Conservation (phyloP, 2,329 filamentous ascomycete species). For the Podosphaera fusca region DNA sequence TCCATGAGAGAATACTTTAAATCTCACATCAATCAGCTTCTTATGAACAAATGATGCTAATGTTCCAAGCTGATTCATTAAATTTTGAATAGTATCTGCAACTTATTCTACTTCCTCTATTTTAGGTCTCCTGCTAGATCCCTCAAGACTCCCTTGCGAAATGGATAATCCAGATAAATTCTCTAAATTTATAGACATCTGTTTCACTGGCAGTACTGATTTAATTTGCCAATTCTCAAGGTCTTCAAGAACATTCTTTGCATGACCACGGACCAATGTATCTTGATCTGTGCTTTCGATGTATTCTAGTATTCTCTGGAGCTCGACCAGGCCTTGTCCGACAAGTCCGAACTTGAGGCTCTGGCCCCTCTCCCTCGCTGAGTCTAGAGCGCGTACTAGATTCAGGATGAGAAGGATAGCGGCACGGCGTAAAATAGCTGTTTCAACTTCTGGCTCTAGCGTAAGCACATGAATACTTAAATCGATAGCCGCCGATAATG, state of each 20-base stretch:
- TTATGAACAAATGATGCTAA: no score
- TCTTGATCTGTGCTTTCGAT: conserved; percentile 43
- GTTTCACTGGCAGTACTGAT: conserved; percentile 4
- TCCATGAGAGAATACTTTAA: no score
- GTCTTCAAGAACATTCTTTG: conserved; percentile 41
- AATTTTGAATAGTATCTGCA: no score
- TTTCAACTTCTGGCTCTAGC: conserved; percentile 34
- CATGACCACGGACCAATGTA: conserved; percentile 43
- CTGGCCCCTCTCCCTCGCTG: conserved; percentile 23
- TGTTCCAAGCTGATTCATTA: no score
- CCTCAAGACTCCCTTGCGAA: no score
- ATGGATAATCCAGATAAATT: no score
- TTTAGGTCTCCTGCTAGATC: no score
- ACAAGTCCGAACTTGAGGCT: conserved; percentile 30
- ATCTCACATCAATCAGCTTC: no score
- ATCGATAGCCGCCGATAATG: conserved; percentile 35
- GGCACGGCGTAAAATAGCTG: conserved; percentile 41
- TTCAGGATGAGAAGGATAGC: conserved; percentile 40
- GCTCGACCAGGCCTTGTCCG: conserved; percentile 32
- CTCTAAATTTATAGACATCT: no score
- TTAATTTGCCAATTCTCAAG: conserved; percentile 37
- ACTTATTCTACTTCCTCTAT: no score
- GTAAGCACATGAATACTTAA: conserved; percentile 37
- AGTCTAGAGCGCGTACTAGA: conserved; percentile 35
- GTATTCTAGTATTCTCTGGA: conserved; percentile 38